Evolutionary conservation across 1,139 yeast species (phyloP), one percentile per base, ranked within the genome.

Genomic region (Blastobotrys persicus): DNA sequence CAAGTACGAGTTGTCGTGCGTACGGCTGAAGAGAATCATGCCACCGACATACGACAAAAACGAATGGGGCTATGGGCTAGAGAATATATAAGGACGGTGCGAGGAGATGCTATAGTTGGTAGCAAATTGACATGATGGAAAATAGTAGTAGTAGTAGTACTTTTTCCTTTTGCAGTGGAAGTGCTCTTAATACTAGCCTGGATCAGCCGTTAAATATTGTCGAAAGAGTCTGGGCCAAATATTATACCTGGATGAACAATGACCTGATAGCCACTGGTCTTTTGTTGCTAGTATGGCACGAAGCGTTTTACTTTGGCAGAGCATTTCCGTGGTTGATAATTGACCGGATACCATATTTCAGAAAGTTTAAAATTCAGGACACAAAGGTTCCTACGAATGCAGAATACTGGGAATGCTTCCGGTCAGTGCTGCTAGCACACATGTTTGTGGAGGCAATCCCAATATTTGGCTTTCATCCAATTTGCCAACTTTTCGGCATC

Each of bases 401-500:
- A 63, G 96, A 91, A 69, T 96, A 91, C 68, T 82, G 95, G 88
- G 89, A 87, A 68, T 91, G 98, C 68, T 77, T 89, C 55, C 85
- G 85, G 68, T 75, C 88, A 17, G 97, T 91, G 28, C 71, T 91
- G 50, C 77, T 83, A 45, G 85, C 94, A 26, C 98, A 91, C 70
- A 81, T 88, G 64, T 69, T 91, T 55, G 95, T 91, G 48, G 98
- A 91, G 71, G 96, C 95, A 9, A 76, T 92, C 54, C 98, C 97
- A 49, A 91, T 91, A 60, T 91, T 96, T 95, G 83, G 88, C 46
- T 91, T 91, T 79, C 97, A 91, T 68, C 96, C 97, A 51, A 72
- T 91, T 62, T 88, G 96, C 72, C 79, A 83, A 53, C 74, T 75
- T 59, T 77, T 89, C 59, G 92, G 92, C 54, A 85, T 91, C 58